These are phyloP conservation scores for Brasilioporus rufonigricans DNA, from an alignment of 768 basidiomycete species.

Conservation along the genomic window DNA sequence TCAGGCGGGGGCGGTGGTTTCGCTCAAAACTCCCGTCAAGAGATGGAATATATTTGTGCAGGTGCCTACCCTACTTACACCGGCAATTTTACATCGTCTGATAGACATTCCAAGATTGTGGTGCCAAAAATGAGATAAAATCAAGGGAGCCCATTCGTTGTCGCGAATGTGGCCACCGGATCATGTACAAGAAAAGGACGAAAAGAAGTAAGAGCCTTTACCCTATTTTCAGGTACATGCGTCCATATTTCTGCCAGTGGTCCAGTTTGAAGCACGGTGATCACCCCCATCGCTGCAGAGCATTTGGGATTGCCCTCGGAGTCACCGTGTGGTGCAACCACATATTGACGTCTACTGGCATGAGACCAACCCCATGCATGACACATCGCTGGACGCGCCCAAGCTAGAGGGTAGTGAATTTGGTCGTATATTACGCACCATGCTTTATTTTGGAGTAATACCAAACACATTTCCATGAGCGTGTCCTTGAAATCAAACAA, in stretches of 20 bases:
- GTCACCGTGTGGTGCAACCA: too few species aligned
- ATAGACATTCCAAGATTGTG: slow-evolving; percentile 63
- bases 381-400: neutral
- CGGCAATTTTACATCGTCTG: slow-evolving; percentile 8
- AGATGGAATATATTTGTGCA: slow-evolving; percentile 87
- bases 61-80: slow-evolving; percentile 43
- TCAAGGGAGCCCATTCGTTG: slow-evolving; percentile 92
- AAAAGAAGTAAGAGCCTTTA: slow-evolving; percentile 69
- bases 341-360: too few species aligned
- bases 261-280: slow-evolving; percentile 34
- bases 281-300: neutral
- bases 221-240: neutral
- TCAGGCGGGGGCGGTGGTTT: slow-evolving; percentile 34
- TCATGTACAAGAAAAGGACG: slow-evolving; percentile 98
- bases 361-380: too few species aligned
- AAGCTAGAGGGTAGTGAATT: neutral
- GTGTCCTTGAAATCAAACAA: neutral
- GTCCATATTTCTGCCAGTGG: slow-evolving; percentile 24
- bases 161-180: slow-evolving; percentile 94
- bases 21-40: slow-evolving; percentile 43
- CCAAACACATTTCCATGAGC: neutral
- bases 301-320: neutral
- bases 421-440: neutral
- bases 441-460: neutral
- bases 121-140: slow-evolving; percentile 88